Conservation (phyloP, 2,329 filamentous ascomycete species). For the Hortaea werneckii region DNA sequence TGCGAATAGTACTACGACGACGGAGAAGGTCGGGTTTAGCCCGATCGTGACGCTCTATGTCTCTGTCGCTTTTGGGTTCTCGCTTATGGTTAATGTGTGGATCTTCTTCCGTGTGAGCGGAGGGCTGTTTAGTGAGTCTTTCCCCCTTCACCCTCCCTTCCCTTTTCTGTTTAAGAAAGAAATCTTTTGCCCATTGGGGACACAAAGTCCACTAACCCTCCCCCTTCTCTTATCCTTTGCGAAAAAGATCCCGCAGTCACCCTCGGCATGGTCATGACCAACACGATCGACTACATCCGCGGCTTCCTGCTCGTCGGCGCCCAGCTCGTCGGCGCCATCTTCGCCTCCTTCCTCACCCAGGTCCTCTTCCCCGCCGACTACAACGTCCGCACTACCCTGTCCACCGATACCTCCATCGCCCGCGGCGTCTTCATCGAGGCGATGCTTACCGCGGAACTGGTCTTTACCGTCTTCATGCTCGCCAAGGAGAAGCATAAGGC, state of each 20-base stretch:
- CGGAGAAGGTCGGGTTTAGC: not conserved
- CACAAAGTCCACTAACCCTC: not conserved
- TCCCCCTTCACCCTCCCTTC: no score
- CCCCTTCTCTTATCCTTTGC: not conserved
- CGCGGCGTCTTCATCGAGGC: conserved; percentile 59
- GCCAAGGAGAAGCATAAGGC: conserved; percentile 60
- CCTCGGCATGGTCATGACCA: conserved; percentile 49
- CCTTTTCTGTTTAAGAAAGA: no score
- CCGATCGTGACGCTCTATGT: conserved; percentile 17
- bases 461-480: conserved; percentile 58
- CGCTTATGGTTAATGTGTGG: conserved; percentile 28
- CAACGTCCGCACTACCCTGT: conserved; percentile 46
- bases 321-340: conserved; percentile 50
- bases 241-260: conserved; percentile 28
- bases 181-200: no score
- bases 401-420: conserved; percentile 39
- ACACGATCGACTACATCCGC: conserved; percentile 45
- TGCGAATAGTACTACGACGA: not conserved
- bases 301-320: conserved; percentile 43
- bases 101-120: conserved; percentile 23
- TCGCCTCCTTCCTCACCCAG: conserved; percentile 47
- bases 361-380: conserved; percentile 49
- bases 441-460: conserved; percentile 54
- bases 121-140: conserved; percentile 18
- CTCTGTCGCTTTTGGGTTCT: conserved; percentile 26